phyloP scores from a whole-genome alignment of 169 alveolate species.

The Theileria annulata region DNA sequence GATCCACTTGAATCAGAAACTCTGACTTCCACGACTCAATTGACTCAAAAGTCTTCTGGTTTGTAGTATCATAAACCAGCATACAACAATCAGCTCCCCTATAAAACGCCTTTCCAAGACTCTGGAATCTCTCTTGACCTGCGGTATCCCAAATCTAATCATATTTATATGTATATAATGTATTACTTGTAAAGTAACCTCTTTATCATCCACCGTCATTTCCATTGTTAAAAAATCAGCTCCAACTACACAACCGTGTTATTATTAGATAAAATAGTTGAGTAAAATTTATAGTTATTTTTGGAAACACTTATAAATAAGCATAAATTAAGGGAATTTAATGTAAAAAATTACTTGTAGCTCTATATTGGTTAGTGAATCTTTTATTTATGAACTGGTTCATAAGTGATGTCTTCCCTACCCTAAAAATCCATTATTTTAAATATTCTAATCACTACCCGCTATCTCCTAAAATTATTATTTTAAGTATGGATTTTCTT shows the following conservation, averaged over 20 bases:
- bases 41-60: constrained; percentile 89
- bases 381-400: constrained; percentile 95
- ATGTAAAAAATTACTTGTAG: constrained; percentile 85
- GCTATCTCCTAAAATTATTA: constrained; percentile 97
- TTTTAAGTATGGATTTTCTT: constrained; percentile 90
- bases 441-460: constrained; percentile 79
- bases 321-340: background rate
- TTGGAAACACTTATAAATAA: background rate
- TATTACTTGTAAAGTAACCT: constrained; percentile 92
- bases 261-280: too few relatives aligned
- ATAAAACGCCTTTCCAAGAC: constrained; percentile 97
- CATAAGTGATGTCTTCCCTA: constrained; percentile 98
- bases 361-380: constrained; percentile 94
- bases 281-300: background rate
- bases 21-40: constrained; percentile 96
- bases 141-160: constrained; percentile 95
- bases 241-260: constrained; percentile 89
- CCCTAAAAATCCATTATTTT: constrained; percentile 73
- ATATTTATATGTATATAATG: background rate
- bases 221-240: constrained; percentile 98
- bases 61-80: constrained; percentile 92
- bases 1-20: constrained; percentile 92
- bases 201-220: constrained; percentile 92
- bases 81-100: constrained; percentile 99
- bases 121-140: constrained; percentile 98